Evolutionary conservation across 1,284 basidiomycete species (phyloP).

Genomic region (Puccinia novopanici): DNA sequence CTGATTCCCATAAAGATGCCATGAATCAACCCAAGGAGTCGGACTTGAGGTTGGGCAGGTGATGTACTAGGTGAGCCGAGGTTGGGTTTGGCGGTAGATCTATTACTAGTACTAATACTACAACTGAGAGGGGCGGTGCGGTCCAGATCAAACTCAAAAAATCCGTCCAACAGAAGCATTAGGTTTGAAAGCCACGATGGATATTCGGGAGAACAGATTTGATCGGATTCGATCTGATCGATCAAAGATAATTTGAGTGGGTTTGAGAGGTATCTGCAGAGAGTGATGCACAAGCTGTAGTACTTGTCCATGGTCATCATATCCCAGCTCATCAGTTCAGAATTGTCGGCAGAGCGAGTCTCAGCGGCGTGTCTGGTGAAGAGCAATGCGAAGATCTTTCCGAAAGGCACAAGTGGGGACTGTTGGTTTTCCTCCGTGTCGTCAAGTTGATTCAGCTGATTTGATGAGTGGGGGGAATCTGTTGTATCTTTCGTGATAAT

Average conservation of each 20-base stretch:
- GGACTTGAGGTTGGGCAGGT: constrained; percentile 56
- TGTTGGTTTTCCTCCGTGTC: constrained; percentile 8
- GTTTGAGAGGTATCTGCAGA: constrained; percentile 60
- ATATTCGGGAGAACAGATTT: constrained; percentile 62
- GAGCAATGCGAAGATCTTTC: constrained; percentile 33
- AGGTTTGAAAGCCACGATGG: constrained; percentile 62
- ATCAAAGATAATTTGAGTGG: constrained; percentile 60
- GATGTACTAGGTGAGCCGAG: constrained; percentile 50
- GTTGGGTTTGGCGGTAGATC: constrained; percentile 31
- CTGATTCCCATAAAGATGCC: constrained; percentile 61
- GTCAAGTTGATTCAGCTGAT: not conserved
- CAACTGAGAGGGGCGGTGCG: constrained; percentile 36
- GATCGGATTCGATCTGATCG: constrained; percentile 61
- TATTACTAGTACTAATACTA: constrained; percentile 12
- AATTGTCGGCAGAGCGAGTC: constrained; percentile 11
- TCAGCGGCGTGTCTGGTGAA: constrained; percentile 25
- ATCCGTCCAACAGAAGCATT: constrained; percentile 60
- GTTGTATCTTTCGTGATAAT: not conserved
- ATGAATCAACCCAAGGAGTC: constrained; percentile 59
- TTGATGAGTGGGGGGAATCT: constrained; percentile 1
- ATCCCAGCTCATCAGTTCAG: constrained; percentile 28
- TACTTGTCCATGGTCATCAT: constrained; percentile 43
- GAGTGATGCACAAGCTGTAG: constrained; percentile 54
- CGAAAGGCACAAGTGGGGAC: constrained; percentile 36
- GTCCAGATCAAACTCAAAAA: constrained; percentile 55